Evolutionary conservation across 768 basidiomycete species (phyloP), one percentile per base, ranked within the genome.

Genomic region (Brasilioporus rufonigricans): DNA sequence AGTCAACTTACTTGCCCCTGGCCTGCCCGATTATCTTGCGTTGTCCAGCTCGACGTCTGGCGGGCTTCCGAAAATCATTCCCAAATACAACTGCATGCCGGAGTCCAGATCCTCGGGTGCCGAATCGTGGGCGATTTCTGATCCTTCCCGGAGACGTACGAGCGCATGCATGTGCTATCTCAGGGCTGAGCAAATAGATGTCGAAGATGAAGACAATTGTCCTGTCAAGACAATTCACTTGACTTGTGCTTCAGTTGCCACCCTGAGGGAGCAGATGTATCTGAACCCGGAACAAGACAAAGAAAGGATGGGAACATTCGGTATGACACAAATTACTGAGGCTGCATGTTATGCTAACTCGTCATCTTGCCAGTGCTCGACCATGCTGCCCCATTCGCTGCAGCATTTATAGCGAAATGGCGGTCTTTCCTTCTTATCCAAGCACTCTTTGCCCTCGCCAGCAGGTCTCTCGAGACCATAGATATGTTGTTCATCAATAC

Each of bases 21-120:
- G 63, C 35, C 4, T 64, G 4, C 63, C 63, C 12, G 56, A 62
- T 39, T 65, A 33, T 29, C 50, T 65, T 8, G 38, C 24, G 14
- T 33, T 23, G 18, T 65, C 64, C 19, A 57, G 55, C 12, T 55
- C 55, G 18, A 65, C 60, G 18, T 64, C 63, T 13, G 57, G 63
- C 39, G 44, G 56, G 27, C 19, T 32, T 18, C 2, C 57, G 26
- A 62, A 65, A n/a, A 26, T 12, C 7, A 59, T 65, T n/a, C 45
- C 52, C 5, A 31, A 44, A 23, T 62, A 65, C 26, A 49, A 53
- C 16, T 24, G 14, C n/a, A 33, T 52, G 32, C 29, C 50, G 7
- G 26, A 38, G 10, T 33, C 26, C 4, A 36, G 35, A 18, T 39
- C 48, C 11, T 8, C 24, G 5, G 27, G 10, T 6, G 4, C 26